Evolutionary conservation across 1,284 basidiomycete species (phyloP), one percentile per base, ranked within the genome.

Genomic region (Rhodotorula sp.): DNA sequence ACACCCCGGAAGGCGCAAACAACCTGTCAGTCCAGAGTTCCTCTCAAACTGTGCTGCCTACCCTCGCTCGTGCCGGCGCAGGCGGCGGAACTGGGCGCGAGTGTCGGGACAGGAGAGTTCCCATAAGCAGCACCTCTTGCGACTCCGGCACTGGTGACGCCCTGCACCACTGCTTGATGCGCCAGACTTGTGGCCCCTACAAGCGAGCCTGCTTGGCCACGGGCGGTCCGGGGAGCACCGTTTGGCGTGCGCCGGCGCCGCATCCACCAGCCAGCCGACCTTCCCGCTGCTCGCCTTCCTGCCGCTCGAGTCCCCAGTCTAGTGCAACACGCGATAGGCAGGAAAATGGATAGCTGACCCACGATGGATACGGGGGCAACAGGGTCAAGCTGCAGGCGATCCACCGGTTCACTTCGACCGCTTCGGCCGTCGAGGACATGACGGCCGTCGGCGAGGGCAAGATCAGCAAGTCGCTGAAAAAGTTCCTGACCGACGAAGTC

Each of bases 391-490:
- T 99, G 69, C 93, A 95, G 81, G 92, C 93, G 55, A 86, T 99
- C 68, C 95, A 99, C 83, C 91, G 93, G 66, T 99, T 99, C 83
- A 91, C 91, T 49, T 95, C 93, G 60, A 98, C 95, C 17, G 96
- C 93, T 42, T 89, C 90, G 30, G 95, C 96, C n/a, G 95, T 99
- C n/a, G 95, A 98, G 82, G 95, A 98, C 80, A 89, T 98, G 77
- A 91, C 93, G 45, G 89, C 95, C 20, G 83, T 98, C 60, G 93
- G 95, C 80, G 89, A 90, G 65, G 94, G 95, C 74, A 95, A 96
- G 83, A 82, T 98, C 62, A 91, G 91, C 65, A 96, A 96, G 82
- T 88, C 89, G 10, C 84, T 98, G 76, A 95, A 95, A 83, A 89
- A 95, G 80, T 98, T 98, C 84, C 83, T 99, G 77, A 89, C 89